Percentiles rank a stretch among this genome's conserved stretches.
These are phyloP conservation scores for Ustilago sp. DNA, from an alignment of 1,284 basidiomycete genomes.

Conservation along the genomic window DNA sequence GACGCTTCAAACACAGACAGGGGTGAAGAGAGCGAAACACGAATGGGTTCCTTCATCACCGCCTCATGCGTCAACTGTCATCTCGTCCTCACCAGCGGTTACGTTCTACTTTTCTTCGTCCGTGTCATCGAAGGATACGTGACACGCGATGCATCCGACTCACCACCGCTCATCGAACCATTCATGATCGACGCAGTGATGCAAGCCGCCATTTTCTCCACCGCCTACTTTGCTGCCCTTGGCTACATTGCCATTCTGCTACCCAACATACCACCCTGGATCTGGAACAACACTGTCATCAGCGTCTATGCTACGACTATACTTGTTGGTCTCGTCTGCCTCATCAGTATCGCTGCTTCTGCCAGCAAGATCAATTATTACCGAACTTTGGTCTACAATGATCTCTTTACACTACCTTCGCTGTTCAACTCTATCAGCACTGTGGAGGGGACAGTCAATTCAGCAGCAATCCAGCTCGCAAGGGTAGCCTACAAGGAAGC, in stretches of 20 bases:
- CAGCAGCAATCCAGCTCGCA: slow-evolving; percentile 5
- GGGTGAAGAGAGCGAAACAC: slow-evolving; percentile 1
- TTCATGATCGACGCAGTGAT: slow-evolving; percentile 15
- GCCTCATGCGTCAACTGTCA: slow-evolving; percentile 42
- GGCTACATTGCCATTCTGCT: slow-evolving; percentile 43
- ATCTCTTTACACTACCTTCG: not conserved
- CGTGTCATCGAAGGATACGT: slow-evolving; percentile 3
- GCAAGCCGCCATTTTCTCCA: slow-evolving; percentile 22
- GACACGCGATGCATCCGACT: not conserved
- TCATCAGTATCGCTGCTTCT: not conserved
- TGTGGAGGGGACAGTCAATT: not conserved
- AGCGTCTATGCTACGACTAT: not conserved
- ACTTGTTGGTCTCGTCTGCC: not conserved
- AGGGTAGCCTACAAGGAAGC: slow-evolving; percentile 9
- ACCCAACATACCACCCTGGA: slow-evolving; percentile 18
- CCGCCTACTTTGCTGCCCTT: slow-evolving; percentile 27
- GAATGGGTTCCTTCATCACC: slow-evolving; percentile 28
- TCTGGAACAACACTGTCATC: slow-evolving; percentile 29
- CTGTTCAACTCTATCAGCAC: not conserved
- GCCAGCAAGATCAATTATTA: slow-evolving; percentile 5
- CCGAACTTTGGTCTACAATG: not conserved
- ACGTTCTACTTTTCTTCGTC: slow-evolving; percentile 20
- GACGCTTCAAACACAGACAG: not conserved
- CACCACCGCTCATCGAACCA: slow-evolving; percentile 13
- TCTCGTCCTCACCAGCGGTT: slow-evolving; percentile 19